Evolutionary conservation across 306 rosid genomes (phyloP).

Genomic region (Coriaria nepalensis): DNA sequence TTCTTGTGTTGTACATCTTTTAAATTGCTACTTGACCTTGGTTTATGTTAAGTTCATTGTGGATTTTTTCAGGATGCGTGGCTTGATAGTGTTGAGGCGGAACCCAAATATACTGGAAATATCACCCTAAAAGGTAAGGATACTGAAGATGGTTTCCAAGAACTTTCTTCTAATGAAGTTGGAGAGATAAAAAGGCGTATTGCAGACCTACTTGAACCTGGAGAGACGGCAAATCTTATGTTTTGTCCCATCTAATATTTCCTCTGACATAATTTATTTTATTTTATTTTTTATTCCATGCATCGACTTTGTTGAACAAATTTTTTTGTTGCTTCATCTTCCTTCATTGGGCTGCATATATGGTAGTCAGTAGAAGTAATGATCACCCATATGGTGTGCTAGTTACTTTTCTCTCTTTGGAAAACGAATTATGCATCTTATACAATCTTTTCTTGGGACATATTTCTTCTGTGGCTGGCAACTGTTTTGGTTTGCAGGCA

Average conservation of each 20-base stretch:
- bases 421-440: no score
- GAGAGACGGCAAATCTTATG: constrained; percentile 47
- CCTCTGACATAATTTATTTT: not conserved
- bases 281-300: not conserved
- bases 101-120: constrained; percentile 52
- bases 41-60: constrained; percentile 6
- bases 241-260: not conserved
- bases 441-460: constrained; percentile 1
- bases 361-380: no score
- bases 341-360: no score
- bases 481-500: constrained; percentile 24
- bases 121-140: constrained; percentile 13
- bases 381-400: no score
- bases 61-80: constrained; percentile 62
- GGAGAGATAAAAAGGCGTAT: constrained; percentile 78
- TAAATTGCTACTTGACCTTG: not conserved
- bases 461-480: not conserved
- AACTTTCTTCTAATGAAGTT: constrained; percentile 54
- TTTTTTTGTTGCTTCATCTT: constrained; percentile 1
- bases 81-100: constrained; percentile 77
- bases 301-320: not conserved
- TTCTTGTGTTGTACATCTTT: not conserved
- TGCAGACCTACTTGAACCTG: constrained; percentile 63
- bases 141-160: constrained; percentile 34
- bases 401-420: no score